Evolutionary conservation across 1,284 basidiomycete genomes (phyloP).

Genomic region (Cerrena zonata): DNA sequence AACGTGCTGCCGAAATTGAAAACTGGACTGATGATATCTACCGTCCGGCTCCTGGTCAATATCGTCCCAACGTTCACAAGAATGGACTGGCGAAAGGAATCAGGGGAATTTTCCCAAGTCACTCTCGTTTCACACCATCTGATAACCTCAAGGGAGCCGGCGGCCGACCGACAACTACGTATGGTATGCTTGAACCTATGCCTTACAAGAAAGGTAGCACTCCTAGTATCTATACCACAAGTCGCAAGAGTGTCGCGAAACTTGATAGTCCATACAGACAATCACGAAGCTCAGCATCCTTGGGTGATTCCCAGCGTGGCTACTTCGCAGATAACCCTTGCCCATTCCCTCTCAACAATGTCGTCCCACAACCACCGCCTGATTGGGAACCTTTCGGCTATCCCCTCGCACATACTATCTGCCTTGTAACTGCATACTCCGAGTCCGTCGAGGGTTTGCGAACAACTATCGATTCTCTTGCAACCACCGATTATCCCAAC

Average conservation of each 20-base stretch:
- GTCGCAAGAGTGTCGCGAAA: slow-evolving; percentile 33
- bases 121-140: slow-evolving; percentile 81
- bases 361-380: slow-evolving; percentile 86
- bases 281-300: slow-evolving; percentile 79
- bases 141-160: slow-evolving; percentile 62
- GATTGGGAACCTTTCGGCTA: slow-evolving; percentile 96
- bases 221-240: slow-evolving; percentile 44
- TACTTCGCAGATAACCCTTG: slow-evolving; percentile 64
- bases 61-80: slow-evolving; percentile 84
- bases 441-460: slow-evolving; percentile 95
- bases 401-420: slow-evolving; percentile 90
- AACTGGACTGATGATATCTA: slow-evolving; percentile 97
- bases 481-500: slow-evolving; percentile 98
- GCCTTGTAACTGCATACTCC: slow-evolving; percentile 96
- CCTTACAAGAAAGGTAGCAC: slow-evolving; percentile 54
- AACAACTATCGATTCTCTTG: slow-evolving; percentile 94
- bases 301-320: slow-evolving; percentile 43
- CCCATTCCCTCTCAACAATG: slow-evolving; percentile 87
- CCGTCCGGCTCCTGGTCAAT: slow-evolving; percentile 84
- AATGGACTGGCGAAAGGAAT: slow-evolving; percentile 56
- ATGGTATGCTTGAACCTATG: slow-evolving; percentile 65
- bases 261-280: slow-evolving; percentile 70
- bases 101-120: slow-evolving; percentile 69
- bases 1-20: slow-evolving; percentile 86
- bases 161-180: slow-evolving; percentile 67